These are phyloP conservation scores for Hypoxylon sp. DNA, from an alignment of 2,329 filamentous ascomycete species.

Conservation along the genomic window DNA sequence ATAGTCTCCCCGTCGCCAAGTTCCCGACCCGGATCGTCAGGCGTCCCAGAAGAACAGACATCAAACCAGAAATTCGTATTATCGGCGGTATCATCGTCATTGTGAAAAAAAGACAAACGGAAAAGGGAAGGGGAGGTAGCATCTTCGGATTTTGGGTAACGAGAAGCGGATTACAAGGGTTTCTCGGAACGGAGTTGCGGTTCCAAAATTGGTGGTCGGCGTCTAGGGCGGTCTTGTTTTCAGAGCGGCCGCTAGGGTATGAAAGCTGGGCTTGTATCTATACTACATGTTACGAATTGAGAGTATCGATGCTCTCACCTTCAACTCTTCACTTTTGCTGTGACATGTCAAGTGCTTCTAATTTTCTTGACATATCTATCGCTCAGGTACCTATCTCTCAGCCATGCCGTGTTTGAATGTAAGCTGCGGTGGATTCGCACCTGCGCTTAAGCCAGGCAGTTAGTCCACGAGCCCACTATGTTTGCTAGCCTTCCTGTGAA, in stretches of 20 bases:
- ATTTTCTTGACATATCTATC: not conserved
- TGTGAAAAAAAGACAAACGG: not conserved
- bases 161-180: conserved; percentile 38
- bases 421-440: too few species aligned
- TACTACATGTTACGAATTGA: conserved; percentile 29
- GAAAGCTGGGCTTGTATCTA: conserved; percentile 32
- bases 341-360: not conserved
- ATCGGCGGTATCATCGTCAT: conserved; percentile 30
- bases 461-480: too few species aligned
- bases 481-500: too few species aligned
- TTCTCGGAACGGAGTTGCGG: conserved; percentile 36
- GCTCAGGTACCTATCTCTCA: too few species aligned
- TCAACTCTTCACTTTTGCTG: not conserved
- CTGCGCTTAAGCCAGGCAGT: too few species aligned
- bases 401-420: too few species aligned
- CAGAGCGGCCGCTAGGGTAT: conserved; percentile 15
- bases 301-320: conserved; percentile 11
- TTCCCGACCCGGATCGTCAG: conserved; percentile 40
- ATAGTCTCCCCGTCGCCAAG: conserved; percentile 34
- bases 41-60: conserved; percentile 42
- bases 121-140: conserved; percentile 37
- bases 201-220: conserved; percentile 23
- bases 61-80: conserved; percentile 37
- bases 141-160: conserved; percentile 16
- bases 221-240: conserved; percentile 28